Percentiles rank a stretch among this genome's conserved stretches.
These are phyloP conservation scores for Pontederia paniculata DNA, from an alignment of 176 grass and related monocot species.

Conservation along the genomic window DNA sequence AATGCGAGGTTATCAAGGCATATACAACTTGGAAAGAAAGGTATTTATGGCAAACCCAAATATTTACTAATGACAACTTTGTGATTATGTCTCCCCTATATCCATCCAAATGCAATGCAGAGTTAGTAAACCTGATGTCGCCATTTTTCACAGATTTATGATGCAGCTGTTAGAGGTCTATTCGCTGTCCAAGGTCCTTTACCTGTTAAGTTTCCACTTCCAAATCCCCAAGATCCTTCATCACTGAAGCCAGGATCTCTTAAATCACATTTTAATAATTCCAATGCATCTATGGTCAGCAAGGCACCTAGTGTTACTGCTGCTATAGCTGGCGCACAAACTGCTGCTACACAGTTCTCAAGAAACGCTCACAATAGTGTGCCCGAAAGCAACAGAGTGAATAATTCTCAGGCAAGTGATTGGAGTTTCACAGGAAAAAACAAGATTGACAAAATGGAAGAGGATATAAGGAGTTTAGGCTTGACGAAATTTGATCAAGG, in stretches of 20 bases:
- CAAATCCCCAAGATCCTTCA: conserved; percentile 33
- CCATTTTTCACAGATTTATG: conserved; percentile 37
- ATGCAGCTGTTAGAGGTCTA: conserved; percentile 68
- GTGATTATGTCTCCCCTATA: background rate
- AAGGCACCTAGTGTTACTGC: conserved; percentile 39
- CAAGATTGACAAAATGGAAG: background rate
- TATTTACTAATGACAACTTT: background rate
- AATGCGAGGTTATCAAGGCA: conserved; percentile 73
- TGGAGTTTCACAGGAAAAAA: background rate
- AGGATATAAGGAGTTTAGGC: background rate
- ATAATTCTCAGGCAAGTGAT: conserved; percentile 2
- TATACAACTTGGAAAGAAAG: conserved; percentile 72
- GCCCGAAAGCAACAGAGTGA: background rate
- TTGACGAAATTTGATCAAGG: background rate
- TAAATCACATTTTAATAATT: conserved; percentile 9
- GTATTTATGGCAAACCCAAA: conserved; percentile 14
- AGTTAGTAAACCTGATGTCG: background rate
- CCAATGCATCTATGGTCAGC: conserved; percentile 14
- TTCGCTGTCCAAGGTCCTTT: conserved; percentile 44
- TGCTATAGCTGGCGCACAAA: conserved; percentile 56
- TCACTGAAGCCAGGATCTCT: conserved; percentile 57
- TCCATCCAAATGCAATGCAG: background rate
- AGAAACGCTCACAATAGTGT: conserved; percentile 18
- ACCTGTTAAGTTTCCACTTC: conserved; percentile 75
- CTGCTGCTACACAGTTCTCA: conserved; percentile 62